Percentiles rank a stretch among this genome's conserved stretches.
Conservation (phyloP, 2,329 filamentous ascomycete genomes). For the Akanthomyces uredinophilus region DNA sequence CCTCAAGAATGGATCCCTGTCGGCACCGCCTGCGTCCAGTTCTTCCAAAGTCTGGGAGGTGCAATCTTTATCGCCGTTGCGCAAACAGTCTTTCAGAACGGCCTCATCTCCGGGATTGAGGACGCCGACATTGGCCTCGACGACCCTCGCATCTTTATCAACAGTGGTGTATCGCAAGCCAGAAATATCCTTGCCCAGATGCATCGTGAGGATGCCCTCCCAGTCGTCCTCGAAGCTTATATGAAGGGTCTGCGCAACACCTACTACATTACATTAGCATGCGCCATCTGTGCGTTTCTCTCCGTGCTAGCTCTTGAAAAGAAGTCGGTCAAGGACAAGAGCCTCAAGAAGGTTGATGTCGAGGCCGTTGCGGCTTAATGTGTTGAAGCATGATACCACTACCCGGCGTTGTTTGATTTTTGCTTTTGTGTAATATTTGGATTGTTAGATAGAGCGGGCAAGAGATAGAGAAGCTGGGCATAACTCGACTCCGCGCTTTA, state of each 20-base stretch:
- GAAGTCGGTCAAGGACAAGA: conserved; percentile 48
- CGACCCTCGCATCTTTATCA: conserved; percentile 43
- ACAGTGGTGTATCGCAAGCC: conserved; percentile 49
- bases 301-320: conserved; percentile 41
- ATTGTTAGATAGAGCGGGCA: not conserved
- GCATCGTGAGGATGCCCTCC: conserved; percentile 36
- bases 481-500: not conserved
- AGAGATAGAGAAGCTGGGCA: not conserved
- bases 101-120: conserved; percentile 48
- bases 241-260: conserved; percentile 44
- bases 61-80: conserved; percentile 48
- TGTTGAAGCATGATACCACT: not conserved
- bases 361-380: conserved; percentile 21
- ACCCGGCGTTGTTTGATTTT: not conserved
- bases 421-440: not conserved
- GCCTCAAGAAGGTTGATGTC: conserved; percentile 24
- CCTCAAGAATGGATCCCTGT: conserved; percentile 35
- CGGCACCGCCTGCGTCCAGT: conserved; percentile 38
- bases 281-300: conserved; percentile 42
- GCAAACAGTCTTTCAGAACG: conserved; percentile 64
- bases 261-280: conserved; percentile 48
- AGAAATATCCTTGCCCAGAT: conserved; percentile 37
- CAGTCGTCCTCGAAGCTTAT: conserved; percentile 43
- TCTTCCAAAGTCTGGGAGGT: conserved; percentile 41
- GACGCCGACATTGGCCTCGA: conserved; percentile 37